Base-by-base conservation (phyloP, 2,329 filamentous ascomycete species). In the Colletotrichum sojae region DNA sequence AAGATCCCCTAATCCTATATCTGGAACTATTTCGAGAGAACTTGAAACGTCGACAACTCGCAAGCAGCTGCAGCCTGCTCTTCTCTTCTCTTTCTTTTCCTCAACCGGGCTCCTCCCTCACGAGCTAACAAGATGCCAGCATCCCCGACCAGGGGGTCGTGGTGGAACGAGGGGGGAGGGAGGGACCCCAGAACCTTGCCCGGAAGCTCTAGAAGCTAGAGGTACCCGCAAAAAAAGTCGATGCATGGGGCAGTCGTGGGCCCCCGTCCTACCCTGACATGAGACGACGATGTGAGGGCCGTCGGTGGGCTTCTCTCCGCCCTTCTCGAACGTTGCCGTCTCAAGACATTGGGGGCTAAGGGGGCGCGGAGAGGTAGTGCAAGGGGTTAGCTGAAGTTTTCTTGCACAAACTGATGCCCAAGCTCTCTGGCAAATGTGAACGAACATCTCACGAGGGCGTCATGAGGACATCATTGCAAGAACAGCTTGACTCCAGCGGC, bases 261-360 rank as follows among this genome's bases (percentile, higher is more conserved):
- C 43, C 66, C 49, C 25, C 48, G 51, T 69, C 54, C 22, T 12
- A 22, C 51, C 56, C 52, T 46, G 66, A 69, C 55, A 69, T 69
- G 51, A 69, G 66, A 66, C 62, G 66, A 69, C 51, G 31, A 49
- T 27, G 27, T 22, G 52, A 31, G 25, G 51, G 46, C 46, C n/a
- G 12, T 20, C 20, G n/a, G 18, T 49, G 15, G 15, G 48, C 18
- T 18, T 54, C 27, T 60, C 40, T 54, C 62, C 66, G 56, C 54
- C 45, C 15, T 56, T 60, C 62, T 66, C 55, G 62, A 69, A 69
- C 62, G 39, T 40, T 31, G 53, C 51, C 55, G 69, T 60, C 53
- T 68, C 56, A 59, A 45, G 15, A 31, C 31, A 40, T 49, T 55
- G 43, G 43, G 18, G 43, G 31, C 31, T 36, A 22, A 45, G 9